These are phyloP conservation scores for Musa acuminata DNA, from an alignment of 176 grass and related monocot species.

Conservation along the genomic window DNA sequence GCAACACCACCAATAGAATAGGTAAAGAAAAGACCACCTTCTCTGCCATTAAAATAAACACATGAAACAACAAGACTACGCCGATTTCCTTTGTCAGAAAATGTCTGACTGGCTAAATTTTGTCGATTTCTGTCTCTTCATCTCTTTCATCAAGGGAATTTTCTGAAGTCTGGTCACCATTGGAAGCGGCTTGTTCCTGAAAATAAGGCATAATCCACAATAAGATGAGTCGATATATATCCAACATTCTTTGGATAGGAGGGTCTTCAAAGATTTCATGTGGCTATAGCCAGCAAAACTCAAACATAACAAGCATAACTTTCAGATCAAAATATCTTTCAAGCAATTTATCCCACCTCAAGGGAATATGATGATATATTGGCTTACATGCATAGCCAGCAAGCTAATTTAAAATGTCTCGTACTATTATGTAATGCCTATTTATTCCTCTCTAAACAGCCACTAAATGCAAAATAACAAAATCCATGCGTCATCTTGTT, in stretches of 20 bases:
- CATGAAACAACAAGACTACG: neutral
- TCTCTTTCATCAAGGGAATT: conserved; percentile 21
- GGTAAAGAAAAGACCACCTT: neutral
- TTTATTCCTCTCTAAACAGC: too few species aligned
- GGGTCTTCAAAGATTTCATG: neutral
- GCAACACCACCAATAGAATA: neutral
- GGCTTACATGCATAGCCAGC: too few species aligned
- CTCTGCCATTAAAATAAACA: neutral
- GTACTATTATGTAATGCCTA: too few species aligned
- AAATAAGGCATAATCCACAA: conserved; percentile 4
- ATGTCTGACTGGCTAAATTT: neutral
- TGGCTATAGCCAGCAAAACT: conserved; percentile 9
- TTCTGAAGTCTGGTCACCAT: neutral
- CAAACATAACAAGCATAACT: too few species aligned
- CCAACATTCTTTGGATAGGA: neutral
- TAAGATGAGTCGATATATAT: neutral
- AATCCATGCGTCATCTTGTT: too few species aligned
- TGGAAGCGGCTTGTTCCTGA: conserved; percentile 30
- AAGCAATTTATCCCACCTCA: too few species aligned
- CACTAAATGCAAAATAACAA: too few species aligned
- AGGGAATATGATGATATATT: too few species aligned
- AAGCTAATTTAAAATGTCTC: too few species aligned
- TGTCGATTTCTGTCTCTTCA: conserved; percentile 23
- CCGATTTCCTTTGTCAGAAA: neutral
- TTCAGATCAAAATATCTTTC: too few species aligned